phyloP scores from a whole-genome alignment of 1,284 basidiomycete species.

The Apiotrichum sp. region DNA sequence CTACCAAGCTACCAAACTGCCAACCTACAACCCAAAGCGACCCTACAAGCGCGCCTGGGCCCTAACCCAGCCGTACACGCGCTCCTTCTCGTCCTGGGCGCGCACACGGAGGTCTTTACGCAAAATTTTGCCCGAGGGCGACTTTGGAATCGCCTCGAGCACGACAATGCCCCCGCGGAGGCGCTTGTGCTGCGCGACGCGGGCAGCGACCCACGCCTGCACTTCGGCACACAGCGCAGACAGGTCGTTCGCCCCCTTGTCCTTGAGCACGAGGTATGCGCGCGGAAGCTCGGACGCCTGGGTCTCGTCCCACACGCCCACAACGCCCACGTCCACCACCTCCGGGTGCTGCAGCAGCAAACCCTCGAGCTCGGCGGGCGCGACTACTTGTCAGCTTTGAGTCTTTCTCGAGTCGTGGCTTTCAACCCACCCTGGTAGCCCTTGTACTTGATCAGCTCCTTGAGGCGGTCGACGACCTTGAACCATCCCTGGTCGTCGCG shows the following conservation, averaged over 20 bases:
- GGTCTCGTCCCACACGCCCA: conserved; percentile 57
- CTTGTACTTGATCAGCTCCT: conserved; percentile 75
- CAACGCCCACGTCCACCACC: conserved; percentile 63
- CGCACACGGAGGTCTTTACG: conserved; percentile 23
- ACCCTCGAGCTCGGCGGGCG: conserved; percentile 74
- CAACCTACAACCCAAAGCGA: not conserved
- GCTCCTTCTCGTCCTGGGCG: conserved; percentile 3
- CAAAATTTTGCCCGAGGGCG: conserved; percentile 41
- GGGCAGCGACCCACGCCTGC: conserved; percentile 55
- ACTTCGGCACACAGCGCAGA: not conserved
- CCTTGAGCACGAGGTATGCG: not conserved
- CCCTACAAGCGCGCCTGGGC: not conserved
- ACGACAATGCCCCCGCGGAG: conserved; percentile 50
- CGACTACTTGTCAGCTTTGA: conserved; percentile 50
- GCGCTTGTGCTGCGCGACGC: conserved; percentile 51
- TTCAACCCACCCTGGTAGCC: conserved; percentile 46
- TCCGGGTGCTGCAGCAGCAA: conserved; percentile 65
- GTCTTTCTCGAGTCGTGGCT: not conserved
- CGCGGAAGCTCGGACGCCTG: conserved; percentile 53
- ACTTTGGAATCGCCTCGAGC: conserved; percentile 50
- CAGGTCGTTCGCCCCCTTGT: not conserved
- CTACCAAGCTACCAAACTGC: too few species aligned
- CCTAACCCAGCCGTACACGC: not conserved
- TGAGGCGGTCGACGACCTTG: conserved; percentile 33
- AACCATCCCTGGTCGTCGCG: conserved; percentile 57